A percentile compares a stretch with the other conserved stretches of the same genome.
Conservation (phyloP, 257 asterid species). For the Jasminum sambac region DNA sequence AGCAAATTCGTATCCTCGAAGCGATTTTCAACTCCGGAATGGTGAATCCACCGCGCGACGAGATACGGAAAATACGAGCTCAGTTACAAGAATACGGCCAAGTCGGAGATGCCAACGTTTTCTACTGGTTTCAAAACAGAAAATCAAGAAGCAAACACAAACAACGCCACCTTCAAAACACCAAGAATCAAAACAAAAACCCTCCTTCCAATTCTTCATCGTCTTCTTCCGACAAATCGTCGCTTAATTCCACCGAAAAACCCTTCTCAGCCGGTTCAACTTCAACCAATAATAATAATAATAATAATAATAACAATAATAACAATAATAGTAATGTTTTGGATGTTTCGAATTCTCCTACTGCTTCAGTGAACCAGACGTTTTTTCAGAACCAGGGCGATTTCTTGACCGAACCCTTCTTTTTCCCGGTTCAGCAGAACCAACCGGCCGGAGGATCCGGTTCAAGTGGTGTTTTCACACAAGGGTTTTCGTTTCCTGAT, state of each 20-base stretch:
- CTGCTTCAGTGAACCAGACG: slow-evolving; percentile 77
- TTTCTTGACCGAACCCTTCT: slow-evolving; percentile 50
- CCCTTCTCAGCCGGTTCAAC: slow-evolving; percentile 37
- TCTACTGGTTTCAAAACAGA: slow-evolving; percentile 97
- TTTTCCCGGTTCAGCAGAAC: slow-evolving; percentile 53
- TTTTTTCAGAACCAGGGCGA: slow-evolving; percentile 39
- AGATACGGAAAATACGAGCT: slow-evolving; percentile 78
- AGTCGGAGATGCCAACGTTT: slow-evolving; percentile 95
- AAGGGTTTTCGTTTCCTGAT: slow-evolving; percentile 55
- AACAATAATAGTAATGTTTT: no score
- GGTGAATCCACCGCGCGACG: slow-evolving; percentile 96
- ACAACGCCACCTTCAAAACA: slow-evolving; percentile 64
- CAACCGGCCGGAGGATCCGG: slow-evolving; percentile 23
- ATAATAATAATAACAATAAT: no score
- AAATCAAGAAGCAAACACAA: slow-evolving; percentile 94
- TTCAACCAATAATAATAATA: no score
- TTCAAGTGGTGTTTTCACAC: slow-evolving; percentile 30
- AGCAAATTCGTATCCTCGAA: slow-evolving; percentile 88
- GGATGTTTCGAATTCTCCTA: slow-evolving; percentile 54
- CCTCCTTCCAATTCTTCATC: slow-evolving; percentile 41
- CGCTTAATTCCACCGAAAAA: slow-evolving; percentile 50
- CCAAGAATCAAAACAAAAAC: slow-evolving; percentile 23
- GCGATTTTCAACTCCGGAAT: slow-evolving; percentile 91
- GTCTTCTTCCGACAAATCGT: slow-evolving; percentile 64
- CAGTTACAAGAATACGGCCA: slow-evolving; percentile 90